Base-by-base conservation (phyloP, 305 asterid species). In the Lippia alba region DNA sequence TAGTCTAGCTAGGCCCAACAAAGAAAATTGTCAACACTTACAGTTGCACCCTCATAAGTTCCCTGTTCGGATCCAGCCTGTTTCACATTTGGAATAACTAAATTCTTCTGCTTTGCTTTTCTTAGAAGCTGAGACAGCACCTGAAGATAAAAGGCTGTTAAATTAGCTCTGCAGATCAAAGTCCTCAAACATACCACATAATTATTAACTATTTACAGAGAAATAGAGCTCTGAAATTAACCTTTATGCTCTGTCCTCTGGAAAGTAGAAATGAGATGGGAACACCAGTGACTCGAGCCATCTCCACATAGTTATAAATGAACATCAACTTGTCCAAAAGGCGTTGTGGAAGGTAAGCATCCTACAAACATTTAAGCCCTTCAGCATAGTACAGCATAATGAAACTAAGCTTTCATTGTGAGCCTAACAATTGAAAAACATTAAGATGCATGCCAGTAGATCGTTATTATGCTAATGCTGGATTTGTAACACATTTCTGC, bases 211-310 rank as follows among this genome's bases (percentile, higher is more conserved):
- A 46, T 16, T 15, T n/a, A 59, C 66, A 72, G 58, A 66, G 65
- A n/a, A 17, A 69, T 45, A 72, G 78, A 82, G 58, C 63, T 74
- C 17, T 55, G 69, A 40, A 48, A 51, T 5, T 56, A 70, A 94
- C 99, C 97, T 94, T 94, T 69, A 94, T 94, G 83, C 98, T 92
- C 89, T 94, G 99, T 73, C 99, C 99, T 80, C 98, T 85, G 69
- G 99, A 86, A 60, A 94, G 94, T 67, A 94, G 96, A 82, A 91
- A 94, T 24, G 98, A 91, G 74, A 94, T 86, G 45, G 99, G 99
- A 73, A 94, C 99, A 75, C 99, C 99, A n/a, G 99, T 94, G 56
- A 94, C 99, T 79, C 99, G 95, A 82, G 99, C 99, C 99, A 94
- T 94, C 86, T 94, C 99, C 79, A 94, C 96, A 81, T 91, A 94